phyloP scores from a whole-genome alignment of 331 rosid genomes.

The Malus hybrid region DNA sequence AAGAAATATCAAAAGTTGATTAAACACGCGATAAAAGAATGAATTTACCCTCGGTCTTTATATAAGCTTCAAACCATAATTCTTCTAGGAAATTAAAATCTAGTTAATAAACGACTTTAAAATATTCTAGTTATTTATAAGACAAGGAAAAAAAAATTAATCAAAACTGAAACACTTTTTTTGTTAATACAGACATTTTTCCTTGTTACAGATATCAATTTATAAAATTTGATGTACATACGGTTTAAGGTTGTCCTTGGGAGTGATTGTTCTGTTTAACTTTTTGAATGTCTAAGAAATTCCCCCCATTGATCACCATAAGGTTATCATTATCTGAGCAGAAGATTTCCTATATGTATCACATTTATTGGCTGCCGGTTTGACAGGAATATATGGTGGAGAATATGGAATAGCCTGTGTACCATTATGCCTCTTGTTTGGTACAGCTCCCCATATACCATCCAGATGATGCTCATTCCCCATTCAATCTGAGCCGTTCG shows the following conservation, averaged over 20 bases:
- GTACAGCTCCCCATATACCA: slow-evolving; percentile 24
- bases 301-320: neutral
- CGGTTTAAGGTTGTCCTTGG: neutral
- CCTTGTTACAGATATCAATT: neutral
- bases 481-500: slow-evolving; percentile 27
- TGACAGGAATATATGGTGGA: slow-evolving; percentile 48
- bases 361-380: slow-evolving; percentile 40
- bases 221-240: too few species aligned
- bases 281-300: neutral
- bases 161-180: neutral
- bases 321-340: slow-evolving; percentile 13
- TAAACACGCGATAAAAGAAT: too few species aligned
- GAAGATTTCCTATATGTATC: slow-evolving; percentile 25
- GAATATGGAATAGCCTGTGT: slow-evolving; percentile 41
- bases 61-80: too few species aligned
- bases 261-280: neutral
- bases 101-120: too few species aligned
- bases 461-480: slow-evolving; percentile 24
- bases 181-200: neutral
- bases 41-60: too few species aligned
- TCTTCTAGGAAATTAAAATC: too few species aligned
- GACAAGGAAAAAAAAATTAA: too few species aligned
- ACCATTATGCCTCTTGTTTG: slow-evolving; percentile 20
- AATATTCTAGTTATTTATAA: too few species aligned
- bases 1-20: too few species aligned